phyloP scores from a whole-genome alignment of 169 alveolate species.

The Cryptosporidium xiaoi region DNA sequence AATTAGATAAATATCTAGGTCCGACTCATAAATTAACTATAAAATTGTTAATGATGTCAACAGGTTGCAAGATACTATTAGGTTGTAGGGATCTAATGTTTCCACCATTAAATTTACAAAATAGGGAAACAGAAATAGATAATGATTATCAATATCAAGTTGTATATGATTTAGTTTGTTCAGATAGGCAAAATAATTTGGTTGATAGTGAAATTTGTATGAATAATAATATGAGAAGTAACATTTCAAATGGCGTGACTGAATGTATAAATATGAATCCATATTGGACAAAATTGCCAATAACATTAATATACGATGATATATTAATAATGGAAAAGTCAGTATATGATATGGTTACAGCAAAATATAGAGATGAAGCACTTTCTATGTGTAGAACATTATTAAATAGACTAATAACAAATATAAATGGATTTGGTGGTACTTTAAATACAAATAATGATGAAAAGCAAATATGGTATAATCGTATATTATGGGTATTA shows the following conservation, averaged over 20 bases:
- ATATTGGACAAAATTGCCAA: conserved; percentile 69
- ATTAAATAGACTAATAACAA: conserved; percentile 46
- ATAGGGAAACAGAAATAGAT: conserved; percentile 57
- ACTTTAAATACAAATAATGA: background rate
- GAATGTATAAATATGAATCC: conserved; percentile 1
- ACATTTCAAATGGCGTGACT: background rate
- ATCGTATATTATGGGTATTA: conserved; percentile 69
- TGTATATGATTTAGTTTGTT: conserved; percentile 63
- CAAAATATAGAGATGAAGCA: conserved; percentile 66
- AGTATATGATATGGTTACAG: conserved; percentile 44
- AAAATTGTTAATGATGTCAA: conserved; percentile 67
- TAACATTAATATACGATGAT: conserved; percentile 60
- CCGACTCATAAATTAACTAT: conserved; percentile 72
- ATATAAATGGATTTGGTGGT: conserved; percentile 62
- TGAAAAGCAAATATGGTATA: conserved; percentile 69
- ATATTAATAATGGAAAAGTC: conserved; percentile 73
- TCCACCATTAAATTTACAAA: conserved; percentile 72
- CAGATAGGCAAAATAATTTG: conserved; percentile 29
- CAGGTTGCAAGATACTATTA: conserved; percentile 55
- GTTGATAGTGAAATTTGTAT: background rate
- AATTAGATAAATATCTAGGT: conserved; percentile 50
- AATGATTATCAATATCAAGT: conserved; percentile 58
- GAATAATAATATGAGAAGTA: background rate
- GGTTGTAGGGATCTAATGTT: conserved; percentile 73
- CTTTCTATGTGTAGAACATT: conserved; percentile 57